These are phyloP conservation scores for Chrysosporium queenslandicum DNA, from an alignment of 2,329 filamentous ascomycete species.

Conservation along the genomic window DNA sequence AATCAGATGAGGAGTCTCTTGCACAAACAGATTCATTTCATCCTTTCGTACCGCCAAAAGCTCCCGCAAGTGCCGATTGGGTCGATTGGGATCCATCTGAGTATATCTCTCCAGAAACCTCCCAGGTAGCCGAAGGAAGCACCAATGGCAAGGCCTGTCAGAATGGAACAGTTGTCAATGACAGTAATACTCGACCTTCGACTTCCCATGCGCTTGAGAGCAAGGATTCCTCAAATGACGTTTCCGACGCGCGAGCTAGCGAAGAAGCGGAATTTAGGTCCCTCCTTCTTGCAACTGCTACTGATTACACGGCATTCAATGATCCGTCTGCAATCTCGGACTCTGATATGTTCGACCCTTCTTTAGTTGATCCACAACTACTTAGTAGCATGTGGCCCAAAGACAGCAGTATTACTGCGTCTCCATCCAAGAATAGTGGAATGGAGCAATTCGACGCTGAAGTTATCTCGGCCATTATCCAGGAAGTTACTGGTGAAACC, in stretches of 20 bases:
- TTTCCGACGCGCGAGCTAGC: neutral
- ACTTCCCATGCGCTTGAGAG: neutral
- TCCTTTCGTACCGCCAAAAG: conserved; percentile 23
- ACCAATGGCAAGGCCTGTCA: neutral
- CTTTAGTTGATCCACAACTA: conserved; percentile 24
- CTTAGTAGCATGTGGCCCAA: conserved; percentile 20
- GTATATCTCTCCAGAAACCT: conserved; percentile 25
- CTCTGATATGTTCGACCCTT: conserved; percentile 27
- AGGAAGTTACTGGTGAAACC: conserved; percentile 10
- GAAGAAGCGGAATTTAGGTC: conserved; percentile 21
- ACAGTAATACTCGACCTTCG: neutral
- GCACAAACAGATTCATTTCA: conserved; percentile 24
- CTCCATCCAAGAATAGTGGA: conserved; percentile 8
- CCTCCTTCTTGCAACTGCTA: conserved; percentile 23
- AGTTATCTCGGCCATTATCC: conserved; percentile 14
- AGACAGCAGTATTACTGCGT: conserved; percentile 12
- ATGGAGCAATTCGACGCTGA: conserved; percentile 14
- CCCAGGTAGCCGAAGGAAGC: neutral
- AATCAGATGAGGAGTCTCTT: conserved; percentile 22
- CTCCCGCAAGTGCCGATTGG: conserved; percentile 25
- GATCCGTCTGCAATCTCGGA: conserved; percentile 12
- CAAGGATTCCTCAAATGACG: neutral
- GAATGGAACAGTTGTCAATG: neutral
- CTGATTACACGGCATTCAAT: conserved; percentile 5
- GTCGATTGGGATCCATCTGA: conserved; percentile 31